phyloP scores from a whole-genome alignment of 2,329 filamentous ascomycete genomes.

The Clonostachys chloroleuca region DNA sequence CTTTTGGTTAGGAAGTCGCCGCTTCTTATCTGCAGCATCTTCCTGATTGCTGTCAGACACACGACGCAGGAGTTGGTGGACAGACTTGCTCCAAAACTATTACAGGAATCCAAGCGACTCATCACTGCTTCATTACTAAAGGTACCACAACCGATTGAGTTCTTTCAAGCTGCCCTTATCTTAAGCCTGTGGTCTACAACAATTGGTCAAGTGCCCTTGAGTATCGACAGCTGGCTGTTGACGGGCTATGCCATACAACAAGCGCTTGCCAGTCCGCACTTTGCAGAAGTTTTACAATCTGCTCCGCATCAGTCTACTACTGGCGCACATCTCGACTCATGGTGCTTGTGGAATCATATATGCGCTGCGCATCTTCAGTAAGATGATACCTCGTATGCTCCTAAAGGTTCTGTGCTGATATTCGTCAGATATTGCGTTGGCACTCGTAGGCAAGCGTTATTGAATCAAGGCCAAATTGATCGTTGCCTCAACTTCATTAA shows the following conservation, averaged over 20 bases:
- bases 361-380: slow-evolving; percentile 18
- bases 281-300: slow-evolving; percentile 3
- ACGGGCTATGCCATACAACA: slow-evolving; percentile 17
- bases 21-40: slow-evolving; percentile 14
- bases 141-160: slow-evolving; percentile 10
- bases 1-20: slow-evolving; percentile 6
- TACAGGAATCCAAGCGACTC: slow-evolving; percentile 13
- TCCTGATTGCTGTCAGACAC: slow-evolving; percentile 15
- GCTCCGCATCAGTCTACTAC: neutral
- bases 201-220: slow-evolving; percentile 14
- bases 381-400: neutral
- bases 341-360: slow-evolving; percentile 19
- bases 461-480: slow-evolving; percentile 12
- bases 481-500: slow-evolving; percentile 8
- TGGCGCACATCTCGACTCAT: slow-evolving; percentile 4
- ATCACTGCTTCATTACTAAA: slow-evolving; percentile 7
- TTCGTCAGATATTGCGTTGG: slow-evolving; percentile 15
- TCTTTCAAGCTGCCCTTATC: slow-evolving; percentile 15
- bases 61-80: slow-evolving; percentile 13
- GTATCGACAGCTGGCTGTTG: slow-evolving; percentile 17
- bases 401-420: neutral
- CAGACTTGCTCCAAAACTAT: slow-evolving; percentile 11
- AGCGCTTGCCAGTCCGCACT: slow-evolving; percentile 11
- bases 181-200: slow-evolving; percentile 19
- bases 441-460: slow-evolving; percentile 10